Percentiles rank a stretch among this genome's conserved stretches.
phyloP scores from a whole-genome alignment of 2,329 filamentous ascomycete species.

The Pyrenophora graminea region DNA sequence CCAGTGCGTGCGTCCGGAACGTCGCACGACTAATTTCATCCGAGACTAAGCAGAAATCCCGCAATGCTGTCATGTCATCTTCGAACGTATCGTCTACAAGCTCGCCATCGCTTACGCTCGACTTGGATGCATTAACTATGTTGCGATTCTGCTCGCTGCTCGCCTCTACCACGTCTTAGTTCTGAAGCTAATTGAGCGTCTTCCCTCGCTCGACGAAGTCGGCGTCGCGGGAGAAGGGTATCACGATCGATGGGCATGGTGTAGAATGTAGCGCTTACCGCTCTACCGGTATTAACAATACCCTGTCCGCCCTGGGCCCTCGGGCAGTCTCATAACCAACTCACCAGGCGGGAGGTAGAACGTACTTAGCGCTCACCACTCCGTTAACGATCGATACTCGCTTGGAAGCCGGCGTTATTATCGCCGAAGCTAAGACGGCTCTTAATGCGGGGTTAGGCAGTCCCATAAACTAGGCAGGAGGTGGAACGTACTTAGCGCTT shows the following conservation, averaged over 20 bases:
- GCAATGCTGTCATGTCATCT: background rate
- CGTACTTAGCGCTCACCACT: too few species aligned
- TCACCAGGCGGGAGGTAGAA: constrained; percentile 13
- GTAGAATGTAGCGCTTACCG: too few species aligned
- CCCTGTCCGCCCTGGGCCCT: background rate
- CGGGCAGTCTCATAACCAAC: constrained; percentile 14
- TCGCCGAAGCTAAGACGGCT: too few species aligned
- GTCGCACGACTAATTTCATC: background rate
- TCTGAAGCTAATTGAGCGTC: too few species aligned
- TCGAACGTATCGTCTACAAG: background rate
- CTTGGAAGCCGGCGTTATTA: too few species aligned
- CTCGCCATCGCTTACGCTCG: constrained; percentile 19
- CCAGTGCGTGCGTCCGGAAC: too few species aligned
- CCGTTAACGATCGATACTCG: too few species aligned
- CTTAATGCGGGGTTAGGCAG: too few species aligned
- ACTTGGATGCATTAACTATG: background rate
- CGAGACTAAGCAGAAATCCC: background rate
- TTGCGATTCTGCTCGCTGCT: background rate
- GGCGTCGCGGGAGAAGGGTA: constrained; percentile 34
- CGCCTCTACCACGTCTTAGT: too few species aligned
- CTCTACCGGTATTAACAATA: too few species aligned
- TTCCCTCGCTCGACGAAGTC: constrained; percentile 17
- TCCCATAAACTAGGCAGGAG: too few species aligned
- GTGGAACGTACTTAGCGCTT: too few species aligned
- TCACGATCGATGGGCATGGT: constrained; percentile 20